phyloP scores from a whole-genome alignment of 2,329 filamentous ascomycete genomes.

The Phaeophleospora eucalypticola region DNA sequence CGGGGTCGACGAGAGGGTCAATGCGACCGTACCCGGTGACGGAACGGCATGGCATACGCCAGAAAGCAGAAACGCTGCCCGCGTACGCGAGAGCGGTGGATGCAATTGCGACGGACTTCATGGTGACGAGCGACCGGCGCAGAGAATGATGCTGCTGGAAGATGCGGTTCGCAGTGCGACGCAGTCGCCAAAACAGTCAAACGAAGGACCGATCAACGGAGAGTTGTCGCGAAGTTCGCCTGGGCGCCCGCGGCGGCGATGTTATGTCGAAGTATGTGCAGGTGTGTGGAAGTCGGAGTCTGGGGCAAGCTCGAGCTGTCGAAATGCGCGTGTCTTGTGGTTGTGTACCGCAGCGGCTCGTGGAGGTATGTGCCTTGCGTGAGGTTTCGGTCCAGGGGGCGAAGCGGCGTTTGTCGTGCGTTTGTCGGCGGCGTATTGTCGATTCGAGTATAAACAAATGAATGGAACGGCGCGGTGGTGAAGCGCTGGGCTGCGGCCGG shows the following conservation, averaged over 20 bases:
- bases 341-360: conserved; percentile 14
- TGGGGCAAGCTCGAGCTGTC: conserved; percentile 12
- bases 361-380: conserved; percentile 20
- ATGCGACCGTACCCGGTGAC: conserved; percentile 66
- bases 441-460: conserved; percentile 11
- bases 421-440: not conserved
- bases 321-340: conserved; percentile 14
- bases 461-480: conserved; percentile 20
- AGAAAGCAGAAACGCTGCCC: conserved; percentile 59
- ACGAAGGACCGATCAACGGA: conserved; percentile 3
- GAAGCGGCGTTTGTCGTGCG: conserved; percentile 3
- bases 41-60: conserved; percentile 81
- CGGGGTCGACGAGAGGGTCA: conserved; percentile 69
- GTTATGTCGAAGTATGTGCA: conserved; percentile 1
- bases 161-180: not conserved
- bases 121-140: conserved; percentile 20
- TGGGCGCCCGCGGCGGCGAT: conserved; percentile 8
- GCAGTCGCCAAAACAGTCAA: not conserved
- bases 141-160: conserved; percentile 5
- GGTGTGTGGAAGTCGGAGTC: conserved; percentile 2
- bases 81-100: conserved; percentile 27
- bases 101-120: conserved; percentile 23
- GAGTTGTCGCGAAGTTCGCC: conserved; percentile 2
- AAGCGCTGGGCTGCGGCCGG: conserved; percentile 17
- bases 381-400: conserved; percentile 1